Percentiles rank a stretch among this genome's conserved stretches.
phyloP scores from a whole-genome alignment of 352 stramenopile species.

The Phytophthora sojae region DNA sequence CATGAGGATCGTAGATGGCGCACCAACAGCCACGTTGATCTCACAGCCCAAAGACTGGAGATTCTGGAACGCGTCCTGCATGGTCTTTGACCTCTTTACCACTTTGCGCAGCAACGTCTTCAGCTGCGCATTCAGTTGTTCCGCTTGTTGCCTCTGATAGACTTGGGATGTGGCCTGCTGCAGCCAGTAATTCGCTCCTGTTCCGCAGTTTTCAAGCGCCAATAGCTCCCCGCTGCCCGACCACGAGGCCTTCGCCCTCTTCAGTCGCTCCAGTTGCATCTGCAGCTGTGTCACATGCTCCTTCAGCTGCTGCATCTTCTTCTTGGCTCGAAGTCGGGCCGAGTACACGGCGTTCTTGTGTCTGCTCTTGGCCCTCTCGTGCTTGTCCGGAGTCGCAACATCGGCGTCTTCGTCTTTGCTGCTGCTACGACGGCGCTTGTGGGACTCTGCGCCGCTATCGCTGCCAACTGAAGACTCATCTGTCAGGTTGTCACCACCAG shows the following conservation, averaged over 20 bases:
- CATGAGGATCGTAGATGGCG: slow-evolving; percentile 14
- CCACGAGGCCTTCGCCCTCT: neutral
- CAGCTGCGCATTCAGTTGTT: slow-evolving; percentile 24
- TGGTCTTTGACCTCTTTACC: slow-evolving; percentile 17
- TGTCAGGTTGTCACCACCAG: neutral
- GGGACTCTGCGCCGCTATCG: slow-evolving; percentile 4
- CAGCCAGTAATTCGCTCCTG: slow-evolving; percentile 18
- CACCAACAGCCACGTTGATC: slow-evolving; percentile 18
- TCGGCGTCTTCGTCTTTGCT: neutral
- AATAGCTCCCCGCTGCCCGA: neutral
- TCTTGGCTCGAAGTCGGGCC: slow-evolving; percentile 30
- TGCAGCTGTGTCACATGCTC: slow-evolving; percentile 26
- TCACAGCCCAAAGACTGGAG: slow-evolving; percentile 21
- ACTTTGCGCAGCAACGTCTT: slow-evolving; percentile 24
- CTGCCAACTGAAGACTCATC: slow-evolving; percentile 13
- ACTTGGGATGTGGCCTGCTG: slow-evolving; percentile 17
- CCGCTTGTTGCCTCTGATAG: slow-evolving; percentile 24
- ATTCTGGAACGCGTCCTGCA: slow-evolving; percentile 24
- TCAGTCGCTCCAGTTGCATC: slow-evolving; percentile 33
- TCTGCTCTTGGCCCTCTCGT: slow-evolving; percentile 18
- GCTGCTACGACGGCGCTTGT: slow-evolving; percentile 14
- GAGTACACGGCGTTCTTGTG: slow-evolving; percentile 32
- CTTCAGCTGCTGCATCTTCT: slow-evolving; percentile 31
- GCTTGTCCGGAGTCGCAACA: slow-evolving; percentile 6
- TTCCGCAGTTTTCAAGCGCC: neutral